Evolutionary conservation across 2,329 filamentous ascomycete genomes (phyloP).

Genomic region (Colletotrichum abscissum): DNA sequence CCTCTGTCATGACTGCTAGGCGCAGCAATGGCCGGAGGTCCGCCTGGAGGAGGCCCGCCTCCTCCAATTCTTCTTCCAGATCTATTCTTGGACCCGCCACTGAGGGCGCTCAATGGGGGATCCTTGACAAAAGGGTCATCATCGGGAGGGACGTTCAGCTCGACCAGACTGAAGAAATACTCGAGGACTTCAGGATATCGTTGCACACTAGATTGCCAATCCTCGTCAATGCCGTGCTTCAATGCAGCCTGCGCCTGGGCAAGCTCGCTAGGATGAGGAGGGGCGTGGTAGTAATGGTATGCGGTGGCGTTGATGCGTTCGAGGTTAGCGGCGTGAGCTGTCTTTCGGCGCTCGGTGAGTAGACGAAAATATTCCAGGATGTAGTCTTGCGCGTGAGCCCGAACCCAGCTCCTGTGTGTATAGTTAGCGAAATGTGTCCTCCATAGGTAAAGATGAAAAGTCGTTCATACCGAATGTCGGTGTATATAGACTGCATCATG

Average conservation of each 20-base stretch:
- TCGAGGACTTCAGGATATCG: constrained; percentile 85
- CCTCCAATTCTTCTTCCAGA: constrained; percentile 46
- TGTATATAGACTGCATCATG: constrained; percentile 72
- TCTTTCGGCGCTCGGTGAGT: constrained; percentile 70
- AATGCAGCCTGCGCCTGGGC: constrained; percentile 72
- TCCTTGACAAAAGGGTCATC: constrained; percentile 69
- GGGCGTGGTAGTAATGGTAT: constrained; percentile 67
- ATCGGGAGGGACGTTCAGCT: constrained; percentile 72
- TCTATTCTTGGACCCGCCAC: constrained; percentile 56
- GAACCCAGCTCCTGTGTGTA: constrained; percentile 68
- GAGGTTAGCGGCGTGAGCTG: constrained; percentile 64
- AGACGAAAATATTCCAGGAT: constrained; percentile 74
- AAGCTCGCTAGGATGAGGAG: constrained; percentile 72
- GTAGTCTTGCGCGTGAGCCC: constrained; percentile 73
- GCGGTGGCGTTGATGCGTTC: constrained; percentile 67
- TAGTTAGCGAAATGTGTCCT: constrained; percentile 37
- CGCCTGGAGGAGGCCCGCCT: not conserved
- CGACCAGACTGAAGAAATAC: constrained; percentile 81
- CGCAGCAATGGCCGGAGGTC: constrained; percentile 50
- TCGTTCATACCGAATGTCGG: constrained; percentile 68
- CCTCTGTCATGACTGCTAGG: constrained; percentile 46
- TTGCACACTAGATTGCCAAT: constrained; percentile 81
- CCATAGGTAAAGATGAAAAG: not conserved
- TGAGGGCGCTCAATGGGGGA: constrained; percentile 67
- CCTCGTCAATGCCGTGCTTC: constrained; percentile 81